Conservation (phyloP, 129 eudicot genomes). For the Pulicaria dysenterica region DNA sequence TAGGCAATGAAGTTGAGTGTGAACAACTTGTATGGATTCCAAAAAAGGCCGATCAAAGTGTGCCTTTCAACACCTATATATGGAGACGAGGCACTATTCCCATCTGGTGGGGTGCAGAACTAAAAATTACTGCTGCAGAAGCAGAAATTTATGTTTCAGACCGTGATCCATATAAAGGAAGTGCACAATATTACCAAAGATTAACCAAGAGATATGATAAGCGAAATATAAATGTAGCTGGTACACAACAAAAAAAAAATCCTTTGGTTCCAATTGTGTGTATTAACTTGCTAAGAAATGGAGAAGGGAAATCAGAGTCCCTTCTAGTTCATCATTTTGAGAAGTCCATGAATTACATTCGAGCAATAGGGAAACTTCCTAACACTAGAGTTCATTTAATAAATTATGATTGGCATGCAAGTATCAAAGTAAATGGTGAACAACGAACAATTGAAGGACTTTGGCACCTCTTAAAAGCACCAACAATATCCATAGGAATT, state of each 20-base stretch:
- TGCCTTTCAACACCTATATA: constrained; percentile 81
- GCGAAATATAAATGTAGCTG: constrained; percentile 45
- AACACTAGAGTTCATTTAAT: constrained; percentile 67
- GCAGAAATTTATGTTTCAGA: constrained; percentile 95
- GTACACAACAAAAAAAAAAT: constrained; percentile 59
- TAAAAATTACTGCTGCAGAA: constrained; percentile 96
- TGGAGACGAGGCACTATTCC: constrained; percentile 98
- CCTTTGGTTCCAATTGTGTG: constrained; percentile 82
- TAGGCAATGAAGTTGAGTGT: constrained; percentile 99
- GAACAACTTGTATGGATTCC: constrained; percentile 98
- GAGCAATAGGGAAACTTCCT: constrained; percentile 74
- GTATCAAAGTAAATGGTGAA: constrained; percentile 78
- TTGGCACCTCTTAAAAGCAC: constrained; percentile 81
- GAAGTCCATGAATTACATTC: constrained; percentile 70
- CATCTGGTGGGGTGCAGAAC: constrained; percentile 99
- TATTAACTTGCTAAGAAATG: constrained; percentile 78
- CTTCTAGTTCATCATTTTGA: constrained; percentile 90
- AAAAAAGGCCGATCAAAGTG: constrained; percentile 67
- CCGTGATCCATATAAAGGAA: constrained; percentile 92
- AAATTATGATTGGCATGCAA: constrained; percentile 98
- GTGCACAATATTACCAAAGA: constrained; percentile 82
- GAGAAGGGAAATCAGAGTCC: constrained; percentile 91
- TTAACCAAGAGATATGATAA: constrained; percentile 80
- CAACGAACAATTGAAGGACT: constrained; percentile 93
- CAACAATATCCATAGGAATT: constrained; percentile 85